phyloP scores from a whole-genome alignment of 495 filamentous ascomycete genomes.

The Cudoniella acicularis region DNA sequence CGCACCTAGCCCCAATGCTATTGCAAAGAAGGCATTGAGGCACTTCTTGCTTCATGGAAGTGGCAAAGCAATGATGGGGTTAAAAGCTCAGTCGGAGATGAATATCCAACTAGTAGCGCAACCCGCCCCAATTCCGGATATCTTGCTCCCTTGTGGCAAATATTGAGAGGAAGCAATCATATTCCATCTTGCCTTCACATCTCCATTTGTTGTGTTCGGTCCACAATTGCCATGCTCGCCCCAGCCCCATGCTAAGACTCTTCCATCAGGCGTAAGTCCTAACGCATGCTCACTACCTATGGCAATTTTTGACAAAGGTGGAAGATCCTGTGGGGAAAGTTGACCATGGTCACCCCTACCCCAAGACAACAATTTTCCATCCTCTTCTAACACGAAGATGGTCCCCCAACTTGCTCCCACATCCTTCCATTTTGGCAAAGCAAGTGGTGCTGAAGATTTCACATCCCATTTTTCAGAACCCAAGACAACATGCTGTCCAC shows the following conservation, averaged over 20 bases:
- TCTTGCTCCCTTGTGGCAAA: conserved; percentile 37
- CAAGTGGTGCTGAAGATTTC: conserved; percentile 36
- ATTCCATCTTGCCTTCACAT: conserved; percentile 63
- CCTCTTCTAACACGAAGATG: conserved; percentile 61
- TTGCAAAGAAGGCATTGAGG: conserved; percentile 19
- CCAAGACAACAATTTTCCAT: conserved; percentile 58
- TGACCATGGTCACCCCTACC: conserved; percentile 84
- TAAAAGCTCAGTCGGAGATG: conserved; percentile 25
- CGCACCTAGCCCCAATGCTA: too few species aligned
- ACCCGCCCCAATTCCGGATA: conserved; percentile 66
- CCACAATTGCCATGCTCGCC: conserved; percentile 98
- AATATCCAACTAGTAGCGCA: conserved; percentile 87
- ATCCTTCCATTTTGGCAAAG: conserved; percentile 48
- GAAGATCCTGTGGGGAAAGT: conserved; percentile 57
- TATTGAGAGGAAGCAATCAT: conserved; percentile 49
- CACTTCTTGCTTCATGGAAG: not conserved
- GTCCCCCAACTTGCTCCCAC: conserved; percentile 79
- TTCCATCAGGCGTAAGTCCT: conserved; percentile 56
- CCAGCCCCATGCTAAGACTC: conserved; percentile 85
- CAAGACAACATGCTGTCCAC: conserved; percentile 56
- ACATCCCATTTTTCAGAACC: conserved; percentile 71
- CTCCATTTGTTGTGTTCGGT: conserved; percentile 49
- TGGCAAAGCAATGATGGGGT: not conserved
- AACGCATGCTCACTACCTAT: conserved; percentile 86
- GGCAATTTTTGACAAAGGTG: conserved; percentile 52